Percentiles rank a stretch among this genome's conserved stretches.
phyloP scores from a whole-genome alignment of 2,329 filamentous ascomycete species.

The Grosmannia clavigera region DNA sequence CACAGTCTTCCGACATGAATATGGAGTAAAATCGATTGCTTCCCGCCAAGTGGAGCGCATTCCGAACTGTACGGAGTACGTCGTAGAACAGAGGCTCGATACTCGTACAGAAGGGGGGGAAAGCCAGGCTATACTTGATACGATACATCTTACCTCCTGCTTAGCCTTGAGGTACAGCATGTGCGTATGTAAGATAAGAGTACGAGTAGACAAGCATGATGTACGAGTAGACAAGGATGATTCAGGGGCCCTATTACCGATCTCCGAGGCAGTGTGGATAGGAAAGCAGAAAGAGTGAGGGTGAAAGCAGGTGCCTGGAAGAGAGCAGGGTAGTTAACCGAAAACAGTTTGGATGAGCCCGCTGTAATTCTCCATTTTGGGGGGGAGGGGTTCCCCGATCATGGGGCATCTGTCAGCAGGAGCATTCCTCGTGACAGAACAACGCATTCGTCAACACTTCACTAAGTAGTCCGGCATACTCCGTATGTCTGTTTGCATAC shows the following conservation, averaged over 20 bases:
- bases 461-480: no score
- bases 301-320: no score
- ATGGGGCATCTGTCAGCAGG: not conserved
- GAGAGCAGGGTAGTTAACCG: no score
- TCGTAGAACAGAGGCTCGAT: not conserved
- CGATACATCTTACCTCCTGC: not conserved
- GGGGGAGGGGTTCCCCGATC: not conserved
- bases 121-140: not conserved
- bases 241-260: not conserved
- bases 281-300: not conserved
- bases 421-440: not conserved
- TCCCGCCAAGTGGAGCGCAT: not conserved
- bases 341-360: no score
- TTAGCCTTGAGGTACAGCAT: not conserved
- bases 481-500: no score
- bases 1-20: not conserved
- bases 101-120: not conserved
- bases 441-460: not conserved
- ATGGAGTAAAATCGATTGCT: not conserved
- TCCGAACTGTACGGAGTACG: not conserved
- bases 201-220: no score
- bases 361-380: no score
- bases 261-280: not conserved
- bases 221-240: no score
- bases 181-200: no score